These are phyloP conservation scores for Trichocomaceae sp. DNA, from an alignment of 2,329 filamentous ascomycete species.

Conservation along the genomic window DNA sequence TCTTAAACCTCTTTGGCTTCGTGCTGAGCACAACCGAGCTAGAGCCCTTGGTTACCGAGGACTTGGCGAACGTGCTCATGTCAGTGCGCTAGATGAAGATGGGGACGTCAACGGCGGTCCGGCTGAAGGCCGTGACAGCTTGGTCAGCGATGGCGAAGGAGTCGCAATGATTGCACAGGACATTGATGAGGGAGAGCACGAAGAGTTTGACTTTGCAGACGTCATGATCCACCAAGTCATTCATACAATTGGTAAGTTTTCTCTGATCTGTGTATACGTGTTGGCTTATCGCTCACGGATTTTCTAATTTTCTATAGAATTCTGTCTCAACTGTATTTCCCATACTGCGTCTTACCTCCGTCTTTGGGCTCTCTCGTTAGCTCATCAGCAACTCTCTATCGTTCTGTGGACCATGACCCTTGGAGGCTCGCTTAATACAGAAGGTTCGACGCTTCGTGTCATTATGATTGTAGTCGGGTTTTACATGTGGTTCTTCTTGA, in stretches of 20 bases:
- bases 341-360: conserved; percentile 98
- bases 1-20: conserved; percentile 91
- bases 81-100: conserved; percentile 85
- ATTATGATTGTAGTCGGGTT: conserved; percentile 78
- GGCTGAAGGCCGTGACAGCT: conserved; percentile 58
- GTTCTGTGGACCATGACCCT: conserved; percentile 98
- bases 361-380: conserved; percentile 94
- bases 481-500: conserved; percentile 83
- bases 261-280: background rate
- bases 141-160: conserved; percentile 71
- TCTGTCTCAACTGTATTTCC: conserved; percentile 97
- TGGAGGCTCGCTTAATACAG: conserved; percentile 61
- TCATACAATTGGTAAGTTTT: conserved; percentile 67
- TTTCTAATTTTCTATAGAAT: conserved; percentile 57
- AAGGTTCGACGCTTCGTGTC: conserved; percentile 60
- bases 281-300: conserved; percentile 27
- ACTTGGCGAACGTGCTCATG: conserved; percentile 78
- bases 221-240: conserved; percentile 99
- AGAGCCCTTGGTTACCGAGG: conserved; percentile 85
- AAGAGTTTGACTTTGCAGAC: conserved; percentile 95
- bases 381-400: conserved; percentile 93
- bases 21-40: conserved; percentile 86
- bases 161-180: conserved; percentile 85
- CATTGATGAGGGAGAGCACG: conserved; percentile 72
- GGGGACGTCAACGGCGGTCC: conserved; percentile 61